Conservation (phyloP, 2,329 filamentous ascomycete species). For the Fusarium sulawesiense region DNA sequence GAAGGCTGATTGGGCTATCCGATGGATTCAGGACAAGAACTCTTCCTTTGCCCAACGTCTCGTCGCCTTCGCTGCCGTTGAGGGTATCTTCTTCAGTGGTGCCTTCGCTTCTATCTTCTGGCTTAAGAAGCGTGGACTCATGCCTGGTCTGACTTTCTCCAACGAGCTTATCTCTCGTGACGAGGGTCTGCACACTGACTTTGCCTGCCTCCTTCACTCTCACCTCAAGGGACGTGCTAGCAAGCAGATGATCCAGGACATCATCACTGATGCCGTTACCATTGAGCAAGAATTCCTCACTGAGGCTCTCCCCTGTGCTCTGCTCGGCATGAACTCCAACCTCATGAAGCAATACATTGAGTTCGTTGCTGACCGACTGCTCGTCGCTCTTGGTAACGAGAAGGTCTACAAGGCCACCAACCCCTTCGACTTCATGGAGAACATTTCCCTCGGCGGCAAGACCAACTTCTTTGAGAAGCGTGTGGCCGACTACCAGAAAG, state of each 20-base stretch:
- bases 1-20: conserved; percentile 98
- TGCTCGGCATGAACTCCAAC: conserved; percentile 96
- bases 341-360: conserved; percentile 99
- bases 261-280: conserved; percentile 92
- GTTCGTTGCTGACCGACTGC: conserved; percentile 96
- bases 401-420: conserved; percentile 94
- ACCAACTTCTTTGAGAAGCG: conserved; percentile 99
- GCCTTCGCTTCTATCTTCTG: conserved; percentile 99
- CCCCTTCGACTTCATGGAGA: conserved; percentile 99
- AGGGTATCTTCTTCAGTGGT: conserved; percentile 99
- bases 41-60: conserved; percentile 96
- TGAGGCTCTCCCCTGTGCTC: conserved; percentile 89
- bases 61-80: conserved; percentile 95
- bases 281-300: conserved; percentile 99
- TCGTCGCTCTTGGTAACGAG: conserved; percentile 91
- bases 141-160: conserved; percentile 98
- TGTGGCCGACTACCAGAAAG: conserved; percentile 99
- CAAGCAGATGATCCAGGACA: conserved; percentile 82
- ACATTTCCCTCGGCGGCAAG: conserved; percentile 98
- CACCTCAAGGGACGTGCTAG: conserved; percentile 92
- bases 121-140: conserved; percentile 99
- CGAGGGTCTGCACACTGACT: conserved; percentile 99
- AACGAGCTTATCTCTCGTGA: conserved; percentile 99
- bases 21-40: conserved; percentile 93
- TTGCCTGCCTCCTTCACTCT: conserved; percentile 97